phyloP scores from a whole-genome alignment of 208 protist species.

The Leishmania aethiopica region DNA sequence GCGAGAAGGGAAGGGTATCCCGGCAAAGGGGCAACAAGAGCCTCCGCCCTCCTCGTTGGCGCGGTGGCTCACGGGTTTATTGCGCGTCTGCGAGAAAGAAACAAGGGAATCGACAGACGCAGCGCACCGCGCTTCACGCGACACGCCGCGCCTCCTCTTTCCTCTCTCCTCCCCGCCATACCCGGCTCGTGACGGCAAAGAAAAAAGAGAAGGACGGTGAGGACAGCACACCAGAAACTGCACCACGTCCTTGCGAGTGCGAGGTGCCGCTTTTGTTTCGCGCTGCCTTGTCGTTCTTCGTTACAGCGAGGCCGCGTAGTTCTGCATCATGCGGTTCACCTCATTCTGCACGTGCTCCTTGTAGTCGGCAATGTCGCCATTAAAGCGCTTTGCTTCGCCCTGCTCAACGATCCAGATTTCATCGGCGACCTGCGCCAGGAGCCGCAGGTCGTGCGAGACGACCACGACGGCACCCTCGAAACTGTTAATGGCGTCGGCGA shows the following conservation, averaged over 20 bases:
- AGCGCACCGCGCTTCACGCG: background rate
- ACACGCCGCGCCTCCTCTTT: background rate
- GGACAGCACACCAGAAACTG: background rate
- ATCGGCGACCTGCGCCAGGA: conserved; percentile 95
- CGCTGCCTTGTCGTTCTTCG: background rate
- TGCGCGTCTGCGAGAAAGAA: background rate
- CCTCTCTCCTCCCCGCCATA: background rate
- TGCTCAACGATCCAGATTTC: conserved; percentile 97
- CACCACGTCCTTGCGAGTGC: background rate
- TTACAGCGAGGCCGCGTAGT: conserved; percentile 38
- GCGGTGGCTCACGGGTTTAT: background rate
- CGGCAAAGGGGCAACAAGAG: background rate
- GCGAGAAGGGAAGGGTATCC: background rate
- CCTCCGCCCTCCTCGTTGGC: background rate
- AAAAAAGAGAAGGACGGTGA: background rate
- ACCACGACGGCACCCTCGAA: conserved; percentile 96
- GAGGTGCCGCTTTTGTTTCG: too few relatives aligned
- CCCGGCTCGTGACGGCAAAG: background rate
- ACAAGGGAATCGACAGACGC: background rate
- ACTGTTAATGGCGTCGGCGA: conserved; percentile 92
- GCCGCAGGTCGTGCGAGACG: conserved; percentile 96
- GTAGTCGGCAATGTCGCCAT: conserved; percentile 93
- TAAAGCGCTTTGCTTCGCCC: conserved; percentile 79
- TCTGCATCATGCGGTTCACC: conserved; percentile 83
- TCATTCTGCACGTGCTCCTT: conserved; percentile 92